Conservation (phyloP, 169 alveolate species). For the Plasmodium relictum region DNA sequence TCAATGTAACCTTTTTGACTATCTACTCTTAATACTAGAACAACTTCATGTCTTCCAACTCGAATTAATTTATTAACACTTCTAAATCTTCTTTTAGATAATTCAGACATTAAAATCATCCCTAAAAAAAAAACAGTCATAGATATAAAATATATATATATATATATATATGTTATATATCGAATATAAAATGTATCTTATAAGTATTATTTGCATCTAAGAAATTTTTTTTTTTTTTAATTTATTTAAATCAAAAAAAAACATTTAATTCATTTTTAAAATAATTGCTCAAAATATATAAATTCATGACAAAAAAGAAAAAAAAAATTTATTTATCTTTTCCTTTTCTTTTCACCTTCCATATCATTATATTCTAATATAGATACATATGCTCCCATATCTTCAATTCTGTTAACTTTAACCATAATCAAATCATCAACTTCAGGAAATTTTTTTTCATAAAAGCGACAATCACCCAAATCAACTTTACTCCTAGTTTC, state of each 20-base stretch:
- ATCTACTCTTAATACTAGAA: conserved; percentile 96
- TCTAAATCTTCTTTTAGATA: conserved; percentile 95
- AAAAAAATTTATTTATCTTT: neutral
- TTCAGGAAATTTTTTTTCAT: conserved; percentile 94
- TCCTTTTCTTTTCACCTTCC: conserved; percentile 87
- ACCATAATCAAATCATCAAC: conserved; percentile 95
- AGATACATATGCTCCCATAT: conserved; percentile 97
- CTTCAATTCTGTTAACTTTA: conserved; percentile 94
- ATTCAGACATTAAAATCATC: conserved; percentile 95
- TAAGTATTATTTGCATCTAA: neutral
- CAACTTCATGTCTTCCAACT: conserved; percentile 94
- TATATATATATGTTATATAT: neutral
- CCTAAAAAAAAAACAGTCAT: conserved; percentile 70
- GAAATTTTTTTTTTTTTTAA: neutral
- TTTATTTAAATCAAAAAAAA: too few relatives aligned
- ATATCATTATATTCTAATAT: conserved; percentile 97
- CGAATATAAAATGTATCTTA: conserved; percentile 3
- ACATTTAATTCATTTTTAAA: too few relatives aligned
- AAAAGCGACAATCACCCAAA: conserved; percentile 94
- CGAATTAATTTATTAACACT: conserved; percentile 89
- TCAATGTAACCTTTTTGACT: conserved; percentile 97
- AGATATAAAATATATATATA: neutral
- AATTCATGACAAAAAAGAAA: neutral
- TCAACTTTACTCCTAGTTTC: conserved; percentile 78
- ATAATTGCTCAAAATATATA: neutral